Percentiles rank a stretch among this genome's conserved stretches.
phyloP scores from a whole-genome alignment of 2,329 filamentous ascomycete genomes.

The Sporothrix luriei region DNA sequence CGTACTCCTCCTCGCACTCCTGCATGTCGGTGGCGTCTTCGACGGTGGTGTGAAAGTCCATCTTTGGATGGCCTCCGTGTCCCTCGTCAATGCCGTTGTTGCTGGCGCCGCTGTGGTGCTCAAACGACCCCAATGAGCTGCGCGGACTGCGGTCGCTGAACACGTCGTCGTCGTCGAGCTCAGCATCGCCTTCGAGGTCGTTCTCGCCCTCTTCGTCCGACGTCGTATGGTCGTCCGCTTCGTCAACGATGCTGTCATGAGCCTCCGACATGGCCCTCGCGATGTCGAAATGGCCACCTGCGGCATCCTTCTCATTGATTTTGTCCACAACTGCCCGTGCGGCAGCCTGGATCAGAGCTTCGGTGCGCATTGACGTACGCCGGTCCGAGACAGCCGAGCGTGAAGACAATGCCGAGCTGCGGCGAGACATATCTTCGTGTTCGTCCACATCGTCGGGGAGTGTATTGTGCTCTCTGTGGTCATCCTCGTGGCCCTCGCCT shows the following conservation, averaged over 20 bases:
- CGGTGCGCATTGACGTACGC: slow-evolving; percentile 51
- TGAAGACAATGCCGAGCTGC: slow-evolving; percentile 19
- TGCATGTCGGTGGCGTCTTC: slow-evolving; percentile 21
- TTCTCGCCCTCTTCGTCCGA: slow-evolving; percentile 43
- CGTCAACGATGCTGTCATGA: slow-evolving; percentile 12
- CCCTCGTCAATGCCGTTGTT: slow-evolving; percentile 30
- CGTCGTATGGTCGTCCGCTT: slow-evolving; percentile 21
- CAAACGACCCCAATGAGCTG: slow-evolving; percentile 59
- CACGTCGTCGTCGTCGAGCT: slow-evolving; percentile 61
- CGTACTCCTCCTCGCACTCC: slow-evolving; percentile 29
- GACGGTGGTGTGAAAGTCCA: slow-evolving; percentile 30
- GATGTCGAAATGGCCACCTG: slow-evolving; percentile 10
- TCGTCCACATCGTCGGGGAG: slow-evolving; percentile 8
- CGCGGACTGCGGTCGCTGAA: slow-evolving; percentile 62
- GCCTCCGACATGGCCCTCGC: neutral
- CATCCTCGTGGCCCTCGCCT: neutral
- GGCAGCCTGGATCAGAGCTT: slow-evolving; percentile 57
- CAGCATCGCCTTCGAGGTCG: slow-evolving; percentile 53
- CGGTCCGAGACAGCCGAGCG: slow-evolving; percentile 39
- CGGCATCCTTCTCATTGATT: slow-evolving; percentile 47
- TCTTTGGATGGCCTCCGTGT: slow-evolving; percentile 3
- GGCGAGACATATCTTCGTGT: neutral
- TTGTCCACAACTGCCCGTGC: slow-evolving; percentile 55
- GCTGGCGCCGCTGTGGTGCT: slow-evolving; percentile 35
- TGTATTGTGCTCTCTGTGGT: slow-evolving; percentile 2